Conservation (phyloP, 176 grass and related monocot genomes). For the Poa annua region DNA sequence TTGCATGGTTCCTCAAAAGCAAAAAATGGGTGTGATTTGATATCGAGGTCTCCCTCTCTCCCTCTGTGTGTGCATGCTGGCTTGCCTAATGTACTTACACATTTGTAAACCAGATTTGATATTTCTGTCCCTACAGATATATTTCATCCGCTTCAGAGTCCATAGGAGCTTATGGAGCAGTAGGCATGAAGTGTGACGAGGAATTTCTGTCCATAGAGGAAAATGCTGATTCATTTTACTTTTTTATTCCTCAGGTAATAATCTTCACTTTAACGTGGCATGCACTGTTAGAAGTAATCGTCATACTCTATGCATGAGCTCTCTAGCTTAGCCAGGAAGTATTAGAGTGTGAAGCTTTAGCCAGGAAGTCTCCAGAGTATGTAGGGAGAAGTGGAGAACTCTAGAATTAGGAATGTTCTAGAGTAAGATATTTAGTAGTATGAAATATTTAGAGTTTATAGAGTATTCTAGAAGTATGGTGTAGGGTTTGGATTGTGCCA, state of each 20-base stretch:
- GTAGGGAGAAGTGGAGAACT: too few relatives aligned
- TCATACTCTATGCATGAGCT: too few relatives aligned
- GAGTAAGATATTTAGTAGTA: too few relatives aligned
- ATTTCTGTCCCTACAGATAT: conserved; percentile 63
- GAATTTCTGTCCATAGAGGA: conserved; percentile 48
- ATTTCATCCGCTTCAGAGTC: conserved; percentile 67
- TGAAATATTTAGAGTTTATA: too few relatives aligned
- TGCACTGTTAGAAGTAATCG: too few relatives aligned
- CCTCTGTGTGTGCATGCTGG: background rate
- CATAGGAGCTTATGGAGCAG: conserved; percentile 79
- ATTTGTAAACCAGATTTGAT: conserved; percentile 19
- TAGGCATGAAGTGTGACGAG: conserved; percentile 58
- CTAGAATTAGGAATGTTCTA: too few relatives aligned
- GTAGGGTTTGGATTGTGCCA: too few relatives aligned
- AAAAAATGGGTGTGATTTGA: conserved; percentile 52
- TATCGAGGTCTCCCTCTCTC: conserved; percentile 52
- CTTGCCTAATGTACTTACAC: background rate
- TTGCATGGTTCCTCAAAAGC: conserved; percentile 56
- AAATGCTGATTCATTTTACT: conserved; percentile 61
- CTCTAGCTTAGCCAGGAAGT: too few relatives aligned
- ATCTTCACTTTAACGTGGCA: conserved; percentile 23
- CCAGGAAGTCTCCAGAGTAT: too few relatives aligned
- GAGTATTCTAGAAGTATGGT: too few relatives aligned
- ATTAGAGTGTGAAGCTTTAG: too few relatives aligned
- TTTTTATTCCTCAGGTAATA: conserved; percentile 92